Conservation (phyloP, 2,329 filamentous ascomycete genomes). For the Colletotrichum karsti region DNA sequence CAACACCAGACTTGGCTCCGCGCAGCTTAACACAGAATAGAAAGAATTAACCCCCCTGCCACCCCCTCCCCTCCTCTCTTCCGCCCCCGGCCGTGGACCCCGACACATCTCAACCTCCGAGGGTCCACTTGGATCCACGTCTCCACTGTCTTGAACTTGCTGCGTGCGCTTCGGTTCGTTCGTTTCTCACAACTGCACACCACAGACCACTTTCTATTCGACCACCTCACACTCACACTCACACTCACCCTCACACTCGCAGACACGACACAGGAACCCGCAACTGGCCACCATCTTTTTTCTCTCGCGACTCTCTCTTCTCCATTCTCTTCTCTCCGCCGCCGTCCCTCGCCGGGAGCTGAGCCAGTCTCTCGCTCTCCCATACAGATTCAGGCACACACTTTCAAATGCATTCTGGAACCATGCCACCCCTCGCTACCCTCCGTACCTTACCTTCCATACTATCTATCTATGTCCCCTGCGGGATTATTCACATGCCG, state of each 20-base stretch:
- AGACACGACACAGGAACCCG: background rate
- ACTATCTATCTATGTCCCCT: conserved; percentile 7
- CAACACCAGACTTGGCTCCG: background rate
- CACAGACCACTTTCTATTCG: conserved; percentile 8
- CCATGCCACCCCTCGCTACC: background rate
- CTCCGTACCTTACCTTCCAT: too few relatives aligned
- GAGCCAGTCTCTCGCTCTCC: background rate
- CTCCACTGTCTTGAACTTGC: conserved; percentile 12
- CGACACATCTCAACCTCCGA: conserved; percentile 24
- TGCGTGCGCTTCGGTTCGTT: conserved; percentile 20
- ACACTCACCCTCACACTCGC: background rate
- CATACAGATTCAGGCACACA: background rate
- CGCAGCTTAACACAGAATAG: background rate
- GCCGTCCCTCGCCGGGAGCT: background rate
- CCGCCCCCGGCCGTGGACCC: background rate
- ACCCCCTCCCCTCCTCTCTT: background rate
- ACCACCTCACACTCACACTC: conserved; percentile 6
- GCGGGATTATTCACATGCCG: conserved; percentile 30
- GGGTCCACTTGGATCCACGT: background rate
- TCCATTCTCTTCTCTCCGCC: background rate
- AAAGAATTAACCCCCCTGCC: background rate
- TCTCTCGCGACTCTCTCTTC: background rate
- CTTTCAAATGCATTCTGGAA: conserved; percentile 2
- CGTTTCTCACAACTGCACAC: conserved; percentile 7
- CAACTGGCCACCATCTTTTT: background rate